Base-by-base conservation (phyloP, 192 early-diverging fungal genomes). In the Backusella sp. region DNA sequence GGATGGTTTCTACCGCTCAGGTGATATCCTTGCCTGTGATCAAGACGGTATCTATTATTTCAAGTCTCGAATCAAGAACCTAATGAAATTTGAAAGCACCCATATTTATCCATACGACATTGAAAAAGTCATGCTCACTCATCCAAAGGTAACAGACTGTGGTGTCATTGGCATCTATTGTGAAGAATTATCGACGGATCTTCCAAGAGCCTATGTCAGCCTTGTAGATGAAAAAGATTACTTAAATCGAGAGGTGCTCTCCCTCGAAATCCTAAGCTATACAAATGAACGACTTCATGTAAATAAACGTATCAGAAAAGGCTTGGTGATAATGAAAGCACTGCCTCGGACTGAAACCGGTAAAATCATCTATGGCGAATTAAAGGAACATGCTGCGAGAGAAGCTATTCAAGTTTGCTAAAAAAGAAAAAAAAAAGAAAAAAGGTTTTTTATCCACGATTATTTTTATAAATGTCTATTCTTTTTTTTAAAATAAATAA, bases 101-200 rank as follows among this genome's bases (percentile, higher is more conserved):
- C 95, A 93, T 81, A 94, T 96, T 72, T 94, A 91, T n/a, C 95
- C 95, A 7, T 75, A 94, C 12, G 95, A 96, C 79, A 83, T 96
- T 3, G 94, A 96, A 73, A 85, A 84, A 12, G 85, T 89, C 34
- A 81, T 94, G 44, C 83, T 94, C 15, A 83, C 84, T 46, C 90
- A 92, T 62, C 91, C 89, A 15, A 86, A 84, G 56, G 87, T 95
- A 4, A 83, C 85, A n/a, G 93, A 96, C n/a, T 56, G 53, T 7
- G 53, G 53, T 21, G 53, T 56, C 1, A 21, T 56, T 56, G 53
- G 53, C 19, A 21, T 56, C 21, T 56, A 21, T 26, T 56, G n/a
- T 23, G 21, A 56, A 21, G 21, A 56, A 2, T 23, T 11, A 11
- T 21, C n/a, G 9, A 23, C n/a, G 0, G 53, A 56, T 9, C 53